Evolutionary conservation across 2,329 filamentous ascomycete genomes (phyloP).

Genomic region (Trichoderma sp.): DNA sequence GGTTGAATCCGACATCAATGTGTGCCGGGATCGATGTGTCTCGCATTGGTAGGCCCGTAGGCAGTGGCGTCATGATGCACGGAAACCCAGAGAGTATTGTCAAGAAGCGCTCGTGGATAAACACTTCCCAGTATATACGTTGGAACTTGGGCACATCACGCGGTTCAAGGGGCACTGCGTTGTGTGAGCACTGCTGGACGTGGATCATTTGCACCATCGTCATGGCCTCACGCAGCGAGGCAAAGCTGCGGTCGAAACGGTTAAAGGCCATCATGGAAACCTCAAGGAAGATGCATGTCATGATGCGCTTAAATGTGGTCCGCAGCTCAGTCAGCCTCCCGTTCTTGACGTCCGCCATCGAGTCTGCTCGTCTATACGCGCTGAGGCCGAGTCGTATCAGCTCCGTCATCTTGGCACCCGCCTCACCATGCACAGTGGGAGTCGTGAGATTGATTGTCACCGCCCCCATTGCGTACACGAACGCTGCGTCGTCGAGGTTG

Average conservation of each 20-base stretch:
- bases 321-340: constrained; percentile 40
- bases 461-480: constrained; percentile 40
- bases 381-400: constrained; percentile 29
- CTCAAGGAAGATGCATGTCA: constrained; percentile 53
- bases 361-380: constrained; percentile 30
- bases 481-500: constrained; percentile 37
- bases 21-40: constrained; percentile 39
- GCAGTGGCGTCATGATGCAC: constrained; percentile 37
- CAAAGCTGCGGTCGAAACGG: constrained; percentile 48
- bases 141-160: constrained; percentile 27
- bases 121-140: constrained; percentile 30
- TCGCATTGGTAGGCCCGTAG: constrained; percentile 32
- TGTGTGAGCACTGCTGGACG: constrained; percentile 42
- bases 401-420: constrained; percentile 35
- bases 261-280: constrained; percentile 52
- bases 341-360: constrained; percentile 36
- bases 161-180: constrained; percentile 22
- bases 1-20: constrained; percentile 41
- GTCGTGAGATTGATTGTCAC: constrained; percentile 41
- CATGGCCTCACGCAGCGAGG: constrained; percentile 51
- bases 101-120: constrained; percentile 47
- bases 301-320: constrained; percentile 46
- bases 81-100: constrained; percentile 52
- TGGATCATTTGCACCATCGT: constrained; percentile 46
- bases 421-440: constrained; percentile 33